Evolutionary conservation across 2,329 filamentous ascomycete species (phyloP).

Genomic region (Fusarium pilosicola): DNA sequence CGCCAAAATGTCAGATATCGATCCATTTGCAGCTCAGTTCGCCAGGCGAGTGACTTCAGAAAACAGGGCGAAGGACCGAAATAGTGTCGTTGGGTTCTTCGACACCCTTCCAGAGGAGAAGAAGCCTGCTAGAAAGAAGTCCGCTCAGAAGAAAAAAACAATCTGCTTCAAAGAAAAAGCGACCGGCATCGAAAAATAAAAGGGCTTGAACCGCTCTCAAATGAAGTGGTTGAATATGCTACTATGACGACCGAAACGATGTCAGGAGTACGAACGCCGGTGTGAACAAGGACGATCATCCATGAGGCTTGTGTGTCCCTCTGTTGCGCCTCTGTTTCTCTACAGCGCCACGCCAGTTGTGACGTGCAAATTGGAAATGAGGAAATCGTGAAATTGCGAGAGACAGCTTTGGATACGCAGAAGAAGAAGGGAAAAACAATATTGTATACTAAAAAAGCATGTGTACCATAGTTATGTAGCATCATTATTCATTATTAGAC

Average conservation of each 20-base stretch:
- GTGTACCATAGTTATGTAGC: conserved; percentile 28
- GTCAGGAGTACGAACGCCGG: neutral
- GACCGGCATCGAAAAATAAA: neutral
- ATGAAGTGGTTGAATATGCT: neutral
- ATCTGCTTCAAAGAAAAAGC: neutral
- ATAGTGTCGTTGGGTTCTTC: neutral
- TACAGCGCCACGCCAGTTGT: neutral
- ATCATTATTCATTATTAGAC: conserved; percentile 5
- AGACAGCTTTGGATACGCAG: neutral
- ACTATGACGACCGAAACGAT: neutral
- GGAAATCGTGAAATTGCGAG: neutral
- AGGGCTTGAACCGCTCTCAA: neutral
- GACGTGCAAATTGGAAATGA: neutral
- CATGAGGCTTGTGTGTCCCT: neutral
- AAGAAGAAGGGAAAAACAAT: neutral
- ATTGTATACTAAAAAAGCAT: conserved; percentile 8
- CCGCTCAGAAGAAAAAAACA: neutral
- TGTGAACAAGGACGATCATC: neutral
- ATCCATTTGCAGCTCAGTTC: conserved; percentile 10
- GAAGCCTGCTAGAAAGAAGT: neutral
- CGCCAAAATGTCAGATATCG: neutral
- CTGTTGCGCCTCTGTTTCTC: neutral
- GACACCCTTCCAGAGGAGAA: conserved; percentile 1
- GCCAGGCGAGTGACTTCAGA: neutral
- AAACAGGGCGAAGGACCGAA: neutral